phyloP scores from a whole-genome alignment of 805 yeast genomes.

The Candida alai region DNA sequence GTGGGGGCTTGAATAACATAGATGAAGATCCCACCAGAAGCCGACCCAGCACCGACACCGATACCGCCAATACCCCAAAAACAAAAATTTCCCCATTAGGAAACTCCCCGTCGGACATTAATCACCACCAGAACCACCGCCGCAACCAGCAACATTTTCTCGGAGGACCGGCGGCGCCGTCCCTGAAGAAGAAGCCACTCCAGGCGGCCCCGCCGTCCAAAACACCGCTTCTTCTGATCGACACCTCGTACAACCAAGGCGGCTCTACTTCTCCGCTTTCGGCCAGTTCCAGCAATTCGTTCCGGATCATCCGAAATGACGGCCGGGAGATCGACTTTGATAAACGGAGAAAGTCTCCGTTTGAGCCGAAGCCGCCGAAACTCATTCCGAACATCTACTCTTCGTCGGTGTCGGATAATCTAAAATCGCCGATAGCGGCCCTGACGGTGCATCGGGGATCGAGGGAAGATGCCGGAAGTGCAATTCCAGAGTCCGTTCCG shows the following conservation, averaged over 20 bases:
- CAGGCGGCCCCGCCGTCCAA: background rate
- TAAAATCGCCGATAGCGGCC: constrained; percentile 32
- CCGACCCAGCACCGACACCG: too few relatives aligned
- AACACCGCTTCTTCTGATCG: background rate
- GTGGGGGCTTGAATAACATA: too few relatives aligned
- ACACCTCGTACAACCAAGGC: background rate
- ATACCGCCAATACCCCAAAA: too few relatives aligned
- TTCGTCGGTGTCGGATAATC: constrained; percentile 24
- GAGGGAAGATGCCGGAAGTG: constrained; percentile 18
- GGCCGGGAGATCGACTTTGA: constrained; percentile 78
- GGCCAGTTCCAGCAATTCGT: constrained; percentile 33
- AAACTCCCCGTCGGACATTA: constrained; percentile 1
- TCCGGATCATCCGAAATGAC: constrained; percentile 64
- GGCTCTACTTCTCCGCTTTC: constrained; percentile 1
- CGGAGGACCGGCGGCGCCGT: constrained; percentile 6
- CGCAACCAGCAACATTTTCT: background rate
- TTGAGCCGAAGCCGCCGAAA: constrained; percentile 32
- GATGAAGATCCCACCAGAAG: too few relatives aligned
- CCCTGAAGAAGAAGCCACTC: constrained; percentile 3
- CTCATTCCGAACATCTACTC: constrained; percentile 32
- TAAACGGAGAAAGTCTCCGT: constrained; percentile 73
- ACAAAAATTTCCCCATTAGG: too few relatives aligned
- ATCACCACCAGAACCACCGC: background rate
- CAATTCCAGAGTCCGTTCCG: background rate
- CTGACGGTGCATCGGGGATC: constrained; percentile 28